These are phyloP conservation scores for Globisporangium paddicum DNA, from an alignment of 352 stramenopile species.

Conservation along the genomic window DNA sequence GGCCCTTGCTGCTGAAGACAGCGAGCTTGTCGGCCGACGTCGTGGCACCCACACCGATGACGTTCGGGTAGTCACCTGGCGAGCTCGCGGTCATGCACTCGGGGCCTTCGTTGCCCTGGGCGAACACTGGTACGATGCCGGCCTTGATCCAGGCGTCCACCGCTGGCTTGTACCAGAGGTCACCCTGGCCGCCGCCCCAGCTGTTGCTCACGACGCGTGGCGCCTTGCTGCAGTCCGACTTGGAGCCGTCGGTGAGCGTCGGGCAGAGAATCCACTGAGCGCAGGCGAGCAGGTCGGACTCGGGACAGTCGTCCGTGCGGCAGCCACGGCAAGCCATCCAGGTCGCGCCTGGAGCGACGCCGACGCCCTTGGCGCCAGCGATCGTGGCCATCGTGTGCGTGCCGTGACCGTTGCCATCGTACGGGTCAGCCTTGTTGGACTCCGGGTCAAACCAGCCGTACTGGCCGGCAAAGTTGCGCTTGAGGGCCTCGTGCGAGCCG, in stretches of 20 bases:
- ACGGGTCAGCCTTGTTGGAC: conserved; percentile 14
- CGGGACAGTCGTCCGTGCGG: conserved; percentile 4
- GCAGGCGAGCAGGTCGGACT: conserved; percentile 1
- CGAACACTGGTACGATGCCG: conserved; percentile 23
- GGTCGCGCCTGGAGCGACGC: conserved; percentile 13
- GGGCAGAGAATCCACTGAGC: conserved; percentile 8
- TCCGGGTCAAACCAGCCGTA: conserved; percentile 18
- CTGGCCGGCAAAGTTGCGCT: conserved; percentile 14
- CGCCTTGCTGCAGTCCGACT: conserved; percentile 8
- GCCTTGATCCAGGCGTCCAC: conserved; percentile 20
- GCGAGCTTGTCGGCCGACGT: conserved; percentile 14
- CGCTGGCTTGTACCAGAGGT: conserved; percentile 6
- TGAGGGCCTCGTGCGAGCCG: conserved; percentile 14
- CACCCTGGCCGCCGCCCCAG: conserved; percentile 11
- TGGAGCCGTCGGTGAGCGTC: not conserved
- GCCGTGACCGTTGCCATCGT: conserved; percentile 16
- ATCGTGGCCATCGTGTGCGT: conserved; percentile 19
- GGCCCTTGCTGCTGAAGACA: conserved; percentile 24
- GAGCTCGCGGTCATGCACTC: conserved; percentile 19
- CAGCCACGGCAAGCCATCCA: conserved; percentile 18
- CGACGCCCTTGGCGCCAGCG: conserved; percentile 12
- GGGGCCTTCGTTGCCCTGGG: conserved; percentile 10
- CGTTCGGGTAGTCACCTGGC: conserved; percentile 25
- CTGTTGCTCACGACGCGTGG: conserved; percentile 17
- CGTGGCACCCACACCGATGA: conserved; percentile 34